Evolutionary conservation across 768 basidiomycete species (phyloP), one percentile per base, ranked within the genome.

Genomic region (Austroboletus eburneus): DNA sequence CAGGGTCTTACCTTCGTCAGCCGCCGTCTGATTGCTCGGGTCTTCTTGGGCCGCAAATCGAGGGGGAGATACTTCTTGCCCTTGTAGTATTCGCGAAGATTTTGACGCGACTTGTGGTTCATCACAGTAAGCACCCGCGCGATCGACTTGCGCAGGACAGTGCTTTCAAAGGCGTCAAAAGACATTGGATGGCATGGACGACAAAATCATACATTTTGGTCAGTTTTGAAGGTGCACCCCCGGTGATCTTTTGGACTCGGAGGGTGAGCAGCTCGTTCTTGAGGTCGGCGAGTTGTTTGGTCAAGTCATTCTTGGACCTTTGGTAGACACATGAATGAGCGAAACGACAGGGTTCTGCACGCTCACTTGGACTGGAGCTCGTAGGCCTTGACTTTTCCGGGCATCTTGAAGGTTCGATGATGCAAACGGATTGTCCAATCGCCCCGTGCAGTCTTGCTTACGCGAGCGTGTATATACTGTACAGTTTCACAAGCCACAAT

Each of bases 1-100:
- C 20, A 41, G 34, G 18, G 39, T 43, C 27, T 47, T 50, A 91
- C 91, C 76, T 86, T 85, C 58, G 91, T 92, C 73, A 99, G 71
- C 67, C 92, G 82, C 73, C 94, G 80, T 67, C 96, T 83, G 78
- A 99, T 97, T 34, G 96, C 96, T 59, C 96, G 87, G 53, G 96
- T 99, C 85, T 87, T 94, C 87, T 98, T 99, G 56, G 83, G 70
- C 57, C 96, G 90, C 66, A 99, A 87, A 78, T 99, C 96, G 57
- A 98, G 91, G 54, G 96, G 96, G 56, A 90, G 75, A 74, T 89
- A 90, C 67, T 91, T 94, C 83, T 95, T 95, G 70, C 77, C 73
- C 80, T 95, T 95, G 89, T 97, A 97, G 78, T 84, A 92, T 70
- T 98, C 94, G 46, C 91, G 90, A 57, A 96, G 83, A 73, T 93